A percentile compares a stretch with the other conserved stretches of the same genome.
These are phyloP conservation scores for Rhodotorula glutinis DNA, from an alignment of 1,284 basidiomycete genomes.

Conservation along the genomic window DNA sequence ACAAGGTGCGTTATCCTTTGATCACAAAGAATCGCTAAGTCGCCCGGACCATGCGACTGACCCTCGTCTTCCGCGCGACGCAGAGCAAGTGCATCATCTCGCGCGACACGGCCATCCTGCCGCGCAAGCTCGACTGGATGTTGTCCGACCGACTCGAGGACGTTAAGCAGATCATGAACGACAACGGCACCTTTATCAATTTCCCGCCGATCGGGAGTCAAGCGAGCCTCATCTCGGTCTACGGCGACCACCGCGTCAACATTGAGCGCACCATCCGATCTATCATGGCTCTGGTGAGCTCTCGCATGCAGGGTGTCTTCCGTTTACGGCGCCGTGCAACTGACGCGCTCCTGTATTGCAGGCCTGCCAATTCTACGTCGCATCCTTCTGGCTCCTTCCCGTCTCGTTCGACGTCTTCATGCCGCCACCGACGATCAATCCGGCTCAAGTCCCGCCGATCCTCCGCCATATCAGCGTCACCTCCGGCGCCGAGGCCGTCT, in stretches of 20 bases:
- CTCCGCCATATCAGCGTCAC: slow-evolving; percentile 81
- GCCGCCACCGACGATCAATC: slow-evolving; percentile 72
- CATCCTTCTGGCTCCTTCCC: slow-evolving; percentile 92
- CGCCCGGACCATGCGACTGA: too few species aligned
- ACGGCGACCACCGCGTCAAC: slow-evolving; percentile 89
- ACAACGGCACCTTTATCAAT: slow-evolving; percentile 93
- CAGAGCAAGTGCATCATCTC: slow-evolving; percentile 89
- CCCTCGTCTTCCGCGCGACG: neutral
- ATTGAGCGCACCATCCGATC: slow-evolving; percentile 92
- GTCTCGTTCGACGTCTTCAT: slow-evolving; percentile 88
- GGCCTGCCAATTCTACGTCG: slow-evolving; percentile 94
- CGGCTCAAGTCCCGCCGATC: slow-evolving; percentile 76
- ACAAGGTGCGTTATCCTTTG: slow-evolving; percentile 59
- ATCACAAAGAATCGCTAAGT: neutral
- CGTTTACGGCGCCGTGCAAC: neutral
- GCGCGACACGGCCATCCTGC: slow-evolving; percentile 86
- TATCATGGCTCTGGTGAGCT: slow-evolving; percentile 85
- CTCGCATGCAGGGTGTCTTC: neutral
- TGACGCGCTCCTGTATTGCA: slow-evolving; percentile 46
- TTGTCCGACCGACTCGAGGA: slow-evolving; percentile 88
- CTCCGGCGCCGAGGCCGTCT: slow-evolving; percentile 90
- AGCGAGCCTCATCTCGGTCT: slow-evolving; percentile 87
- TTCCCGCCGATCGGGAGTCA: slow-evolving; percentile 82
- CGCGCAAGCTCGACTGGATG: slow-evolving; percentile 98
- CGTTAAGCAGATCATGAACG: slow-evolving; percentile 84